Base-by-base conservation (phyloP, 306 rosid genomes). In the Quercus aquifolioides region DNA sequence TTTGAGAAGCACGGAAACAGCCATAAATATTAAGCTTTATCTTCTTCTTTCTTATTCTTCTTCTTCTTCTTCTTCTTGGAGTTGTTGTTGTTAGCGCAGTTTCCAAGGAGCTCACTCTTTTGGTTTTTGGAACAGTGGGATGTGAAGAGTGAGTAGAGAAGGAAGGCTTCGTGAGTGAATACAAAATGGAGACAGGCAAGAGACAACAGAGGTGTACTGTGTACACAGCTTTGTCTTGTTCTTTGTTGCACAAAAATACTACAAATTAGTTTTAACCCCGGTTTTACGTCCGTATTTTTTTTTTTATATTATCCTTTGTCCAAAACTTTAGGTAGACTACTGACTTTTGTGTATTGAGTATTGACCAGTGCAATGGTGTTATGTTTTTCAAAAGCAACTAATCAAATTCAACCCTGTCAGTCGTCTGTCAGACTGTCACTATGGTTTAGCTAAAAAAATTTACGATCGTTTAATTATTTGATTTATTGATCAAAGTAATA, bases 201-300 rank as follows among this genome's bases (percentile, higher is more conserved):
- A 76, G 55, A 76, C 77, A 71, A 59, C 3, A 20, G 60, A 33
- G 31, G 23, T 13, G 13, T 25, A 12, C 25, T 21, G 65, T 19
- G 25, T 58, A 56, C 51, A 51, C 73, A 25, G 35, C 31, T 52
- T 76, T 86, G 89, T 86, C 72, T 17, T 13, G 14, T 60, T 12
- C 12, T 28, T 23, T 84, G 88, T 85, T 79, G 65, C 67, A 4
- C 19, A n/a, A 8, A 5, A 20, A 5, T 67, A 14, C 13, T n/a
- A 11, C 31, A 69, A 6, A 79, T 35, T 52, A 10, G 28, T 60
- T 83, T 85, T 80, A 76, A 85, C 5, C 41, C 52, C 19, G 6
- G 49, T 73, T 79, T 76, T 82, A 72, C 80, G 86, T 85, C 88
- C 88, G 86, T 3, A 49, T 31, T 65, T 6, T 25, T 21, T 21